Percentiles rank a stretch among this genome's conserved stretches.
Evolutionary conservation across 2,329 filamentous ascomycete species (phyloP).

Genomic region (Aspergillus uvarum): DNA sequence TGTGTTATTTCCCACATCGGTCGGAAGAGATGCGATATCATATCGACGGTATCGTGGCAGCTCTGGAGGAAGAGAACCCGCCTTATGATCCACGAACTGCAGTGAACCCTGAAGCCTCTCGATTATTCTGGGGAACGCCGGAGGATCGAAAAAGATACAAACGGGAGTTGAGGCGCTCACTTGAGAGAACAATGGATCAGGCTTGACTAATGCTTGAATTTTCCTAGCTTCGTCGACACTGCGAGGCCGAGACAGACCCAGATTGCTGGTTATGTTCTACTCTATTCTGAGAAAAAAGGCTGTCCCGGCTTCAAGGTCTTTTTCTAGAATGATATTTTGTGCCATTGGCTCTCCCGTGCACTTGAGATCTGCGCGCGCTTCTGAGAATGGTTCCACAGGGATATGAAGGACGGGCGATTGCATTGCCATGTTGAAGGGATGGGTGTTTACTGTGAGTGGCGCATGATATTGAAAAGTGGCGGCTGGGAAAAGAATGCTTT

Average conservation of each 20-base stretch:
- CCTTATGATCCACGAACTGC: conserved; percentile 87
- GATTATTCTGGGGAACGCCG: conserved; percentile 77
- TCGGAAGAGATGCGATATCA: conserved; percentile 78
- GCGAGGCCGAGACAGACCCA: conserved; percentile 6
- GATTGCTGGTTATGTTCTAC: background rate
- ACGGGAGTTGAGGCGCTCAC: conserved; percentile 73
- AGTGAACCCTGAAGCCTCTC: conserved; percentile 81
- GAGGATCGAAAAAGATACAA: conserved; percentile 84
- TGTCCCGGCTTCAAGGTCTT: too few species aligned
- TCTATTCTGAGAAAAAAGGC: background rate
- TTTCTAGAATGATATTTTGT: too few species aligned
- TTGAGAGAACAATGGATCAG: conserved; percentile 51
- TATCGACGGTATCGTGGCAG: conserved; percentile 76
- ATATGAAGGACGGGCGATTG: too few species aligned
- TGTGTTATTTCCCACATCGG: conserved; percentile 75
- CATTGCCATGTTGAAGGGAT: too few species aligned
- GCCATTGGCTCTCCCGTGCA: too few species aligned
- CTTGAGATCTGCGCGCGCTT: too few species aligned
- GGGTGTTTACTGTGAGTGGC: too few species aligned
- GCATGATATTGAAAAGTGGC: too few species aligned
- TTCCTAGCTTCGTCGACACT: background rate
- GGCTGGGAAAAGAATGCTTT: too few species aligned
- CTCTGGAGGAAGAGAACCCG: conserved; percentile 83
- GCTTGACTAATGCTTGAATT: background rate
- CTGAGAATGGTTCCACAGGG: too few species aligned